Evolutionary conservation across 352 stramenopile species (phyloP).

Genomic region (Pythium aquatile): DNA sequence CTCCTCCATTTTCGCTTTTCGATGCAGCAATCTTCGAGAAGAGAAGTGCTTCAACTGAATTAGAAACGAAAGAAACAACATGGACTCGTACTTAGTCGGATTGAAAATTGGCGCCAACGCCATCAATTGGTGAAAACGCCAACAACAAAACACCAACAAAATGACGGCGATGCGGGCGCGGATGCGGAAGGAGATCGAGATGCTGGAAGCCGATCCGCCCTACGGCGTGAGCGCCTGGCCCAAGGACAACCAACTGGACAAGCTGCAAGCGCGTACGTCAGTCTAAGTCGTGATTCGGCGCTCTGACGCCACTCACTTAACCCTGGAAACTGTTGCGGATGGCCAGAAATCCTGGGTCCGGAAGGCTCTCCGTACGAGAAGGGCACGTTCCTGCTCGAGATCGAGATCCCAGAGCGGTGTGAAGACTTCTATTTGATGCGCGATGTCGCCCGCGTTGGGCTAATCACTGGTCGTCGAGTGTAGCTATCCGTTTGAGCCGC

Average conservation of each 20-base stretch:
- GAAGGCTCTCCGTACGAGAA: conserved; percentile 84
- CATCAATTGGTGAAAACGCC: conserved; percentile 4
- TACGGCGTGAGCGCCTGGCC: conserved; percentile 78
- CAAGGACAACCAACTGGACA: conserved; percentile 69
- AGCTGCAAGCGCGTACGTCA: conserved; percentile 70
- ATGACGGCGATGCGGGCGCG: conserved; percentile 77
- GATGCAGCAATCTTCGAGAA: conserved; percentile 7
- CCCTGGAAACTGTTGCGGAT: background rate
- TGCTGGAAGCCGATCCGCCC: conserved; percentile 77
- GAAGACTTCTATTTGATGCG: background rate
- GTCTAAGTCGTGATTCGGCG: background rate
- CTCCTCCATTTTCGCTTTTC: conserved; percentile 34
- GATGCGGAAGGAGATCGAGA: conserved; percentile 83
- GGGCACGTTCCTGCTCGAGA: conserved; percentile 68
- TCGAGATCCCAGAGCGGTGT: conserved; percentile 70
- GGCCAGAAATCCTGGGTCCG: conserved; percentile 71
- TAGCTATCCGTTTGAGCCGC: conserved; percentile 84
- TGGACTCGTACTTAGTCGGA: conserved; percentile 12
- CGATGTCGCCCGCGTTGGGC: background rate
- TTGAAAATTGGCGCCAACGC: conserved; percentile 14
- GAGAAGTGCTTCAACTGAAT: conserved; percentile 10
- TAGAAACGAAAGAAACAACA: conserved; percentile 12
- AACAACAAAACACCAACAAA: conserved; percentile 14
- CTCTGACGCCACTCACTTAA: background rate
- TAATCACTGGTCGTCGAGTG: background rate